Evolutionary conservation across 441 rosid species (phyloP).

Genomic region (Bruguiera hainesii): DNA sequence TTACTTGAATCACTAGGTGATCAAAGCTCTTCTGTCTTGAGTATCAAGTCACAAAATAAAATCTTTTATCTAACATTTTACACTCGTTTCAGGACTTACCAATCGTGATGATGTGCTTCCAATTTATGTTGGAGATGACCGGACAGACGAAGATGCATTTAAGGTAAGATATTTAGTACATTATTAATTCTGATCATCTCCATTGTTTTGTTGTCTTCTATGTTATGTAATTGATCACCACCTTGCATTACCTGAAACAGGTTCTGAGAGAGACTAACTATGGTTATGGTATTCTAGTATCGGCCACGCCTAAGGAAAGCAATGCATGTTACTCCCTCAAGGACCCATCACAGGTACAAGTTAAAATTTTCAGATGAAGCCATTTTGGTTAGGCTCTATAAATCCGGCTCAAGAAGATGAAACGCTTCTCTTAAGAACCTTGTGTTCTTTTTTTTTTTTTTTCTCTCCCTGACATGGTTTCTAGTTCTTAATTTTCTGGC

Average conservation of each 20-base stretch:
- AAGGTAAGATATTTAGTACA: conserved; percentile 36
- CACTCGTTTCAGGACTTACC: conserved; percentile 44
- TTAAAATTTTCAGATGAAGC: neutral
- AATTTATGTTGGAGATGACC: conserved; percentile 93
- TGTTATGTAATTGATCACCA: neutral
- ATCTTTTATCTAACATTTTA: neutral
- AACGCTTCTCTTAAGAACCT: neutral
- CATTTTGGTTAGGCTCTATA: neutral
- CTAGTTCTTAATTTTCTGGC: neutral
- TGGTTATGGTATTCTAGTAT: conserved; percentile 83
- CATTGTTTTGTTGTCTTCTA: neutral
- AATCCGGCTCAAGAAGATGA: too few relatives aligned
- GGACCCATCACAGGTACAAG: conserved; percentile 76
- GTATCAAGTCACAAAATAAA: neutral
- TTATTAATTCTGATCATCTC: neutral
- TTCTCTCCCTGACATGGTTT: neutral
- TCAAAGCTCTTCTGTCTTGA: conserved; percentile 7
- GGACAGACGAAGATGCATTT: conserved; percentile 97
- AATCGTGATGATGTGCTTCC: conserved; percentile 84
- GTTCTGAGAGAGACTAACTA: conserved; percentile 69
- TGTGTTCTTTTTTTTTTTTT: neutral
- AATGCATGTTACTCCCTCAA: conserved; percentile 80
- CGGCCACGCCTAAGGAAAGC: conserved; percentile 78
- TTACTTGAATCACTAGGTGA: conserved; percentile 92
- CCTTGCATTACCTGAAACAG: conserved; percentile 29